These are phyloP conservation scores for Blepharisma stoltei DNA, from an alignment of 73 alveolate species.

Conservation along the genomic window DNA sequence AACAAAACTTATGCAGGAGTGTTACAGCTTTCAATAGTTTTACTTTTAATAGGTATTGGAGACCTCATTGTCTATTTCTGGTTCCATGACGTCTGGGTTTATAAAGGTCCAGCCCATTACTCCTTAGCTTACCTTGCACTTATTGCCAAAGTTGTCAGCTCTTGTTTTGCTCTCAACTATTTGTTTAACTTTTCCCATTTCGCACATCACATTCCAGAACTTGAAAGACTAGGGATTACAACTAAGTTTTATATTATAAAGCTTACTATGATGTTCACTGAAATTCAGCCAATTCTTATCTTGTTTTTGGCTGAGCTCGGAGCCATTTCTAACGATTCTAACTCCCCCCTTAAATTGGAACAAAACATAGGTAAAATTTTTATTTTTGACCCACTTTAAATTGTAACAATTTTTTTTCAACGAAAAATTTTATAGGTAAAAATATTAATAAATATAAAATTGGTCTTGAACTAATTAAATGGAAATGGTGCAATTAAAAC, in stretches of 20 bases:
- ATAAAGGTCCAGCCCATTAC: too few species aligned
- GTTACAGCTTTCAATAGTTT: background rate
- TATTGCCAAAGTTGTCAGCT: background rate
- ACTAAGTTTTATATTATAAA: background rate
- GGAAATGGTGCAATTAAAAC: too few species aligned
- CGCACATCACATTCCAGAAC: background rate
- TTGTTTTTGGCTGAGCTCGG: background rate
- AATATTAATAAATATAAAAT: too few species aligned
- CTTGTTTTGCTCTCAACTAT: conserved; percentile 1
- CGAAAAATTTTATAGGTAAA: too few species aligned
- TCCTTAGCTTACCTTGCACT: background rate
- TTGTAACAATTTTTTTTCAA: too few species aligned
- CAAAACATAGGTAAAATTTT: too few species aligned
- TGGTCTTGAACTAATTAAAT: too few species aligned
- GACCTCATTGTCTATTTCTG: too few species aligned
- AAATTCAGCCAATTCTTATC: background rate
- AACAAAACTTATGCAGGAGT: background rate
- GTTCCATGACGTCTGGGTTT: too few species aligned
- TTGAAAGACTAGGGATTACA: background rate
- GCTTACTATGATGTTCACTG: conserved; percentile 23
- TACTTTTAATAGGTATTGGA: background rate
- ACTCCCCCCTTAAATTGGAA: too few species aligned
- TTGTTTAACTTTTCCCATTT: background rate
- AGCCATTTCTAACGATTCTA: too few species aligned
- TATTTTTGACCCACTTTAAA: too few species aligned